Evolutionary conservation across 345 rosid genomes (phyloP).

Genomic region (Brassica cretica): DNA sequence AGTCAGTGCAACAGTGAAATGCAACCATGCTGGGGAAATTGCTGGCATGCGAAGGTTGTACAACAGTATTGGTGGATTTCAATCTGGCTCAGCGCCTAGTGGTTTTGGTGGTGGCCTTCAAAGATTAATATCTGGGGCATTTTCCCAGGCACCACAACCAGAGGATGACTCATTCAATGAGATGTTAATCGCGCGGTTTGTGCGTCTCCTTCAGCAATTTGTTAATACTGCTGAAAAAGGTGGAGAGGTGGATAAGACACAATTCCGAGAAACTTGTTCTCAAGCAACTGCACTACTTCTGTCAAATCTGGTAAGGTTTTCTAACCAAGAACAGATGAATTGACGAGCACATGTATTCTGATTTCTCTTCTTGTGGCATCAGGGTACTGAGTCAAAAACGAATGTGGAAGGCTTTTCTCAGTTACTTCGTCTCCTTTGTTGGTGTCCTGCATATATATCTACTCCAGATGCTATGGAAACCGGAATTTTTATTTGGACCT

Average conservation of each 20-base stretch:
- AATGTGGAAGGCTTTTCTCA: slow-evolving; percentile 90
- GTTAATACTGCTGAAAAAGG: slow-evolving; percentile 87
- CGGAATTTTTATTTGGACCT: slow-evolving; percentile 96
- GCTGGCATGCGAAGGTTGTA: slow-evolving; percentile 98
- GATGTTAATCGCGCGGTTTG: slow-evolving; percentile 80
- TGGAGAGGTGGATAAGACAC: slow-evolving; percentile 83
- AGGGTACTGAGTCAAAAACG: slow-evolving; percentile 76
- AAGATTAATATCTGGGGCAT: slow-evolving; percentile 86
- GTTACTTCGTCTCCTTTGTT: slow-evolving; percentile 93
- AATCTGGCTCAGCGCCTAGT: slow-evolving; percentile 55
- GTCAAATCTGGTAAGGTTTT: slow-evolving; percentile 78
- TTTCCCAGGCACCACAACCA: slow-evolving; percentile 64
- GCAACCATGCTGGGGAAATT: slow-evolving; percentile 97
- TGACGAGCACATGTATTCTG: slow-evolving; percentile 28
- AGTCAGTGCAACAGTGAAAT: slow-evolving; percentile 94
- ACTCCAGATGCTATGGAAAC: slow-evolving; percentile 96
- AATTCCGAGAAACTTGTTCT: slow-evolving; percentile 87
- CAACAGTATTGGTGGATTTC: slow-evolving; percentile 93
- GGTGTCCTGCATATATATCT: slow-evolving; percentile 99
- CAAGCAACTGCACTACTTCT: slow-evolving; percentile 94
- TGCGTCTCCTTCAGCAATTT: slow-evolving; percentile 91
- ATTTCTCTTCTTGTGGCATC: slow-evolving; percentile 32
- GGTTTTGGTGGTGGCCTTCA: slow-evolving; percentile 78
- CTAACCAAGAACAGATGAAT: slow-evolving; percentile 5
- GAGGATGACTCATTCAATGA: slow-evolving; percentile 89